Evolutionary conservation across 1,139 yeast genomes (phyloP).

Genomic region (Debaryomycetaceae sp.): DNA sequence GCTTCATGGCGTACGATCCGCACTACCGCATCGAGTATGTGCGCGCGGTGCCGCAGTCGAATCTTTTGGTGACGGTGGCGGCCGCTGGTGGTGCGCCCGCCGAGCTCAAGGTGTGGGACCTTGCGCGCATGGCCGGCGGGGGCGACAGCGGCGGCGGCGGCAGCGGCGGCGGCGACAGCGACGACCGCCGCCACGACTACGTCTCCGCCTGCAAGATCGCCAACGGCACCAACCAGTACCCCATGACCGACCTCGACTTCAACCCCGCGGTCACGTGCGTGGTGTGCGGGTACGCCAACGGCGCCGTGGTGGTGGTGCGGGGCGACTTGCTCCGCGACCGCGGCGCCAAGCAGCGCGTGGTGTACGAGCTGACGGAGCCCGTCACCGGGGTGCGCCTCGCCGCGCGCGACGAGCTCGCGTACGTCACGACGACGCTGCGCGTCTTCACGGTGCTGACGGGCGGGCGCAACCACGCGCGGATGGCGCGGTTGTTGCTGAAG

Average conservation of each 20-base stretch:
- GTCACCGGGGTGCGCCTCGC: slow-evolving; percentile 69
- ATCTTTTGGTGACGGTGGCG: slow-evolving; percentile 63
- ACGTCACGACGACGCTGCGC: slow-evolving; percentile 65
- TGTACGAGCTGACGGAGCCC: slow-evolving; percentile 72
- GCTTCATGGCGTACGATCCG: slow-evolving; percentile 61
- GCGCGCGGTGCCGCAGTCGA: slow-evolving; percentile 41
- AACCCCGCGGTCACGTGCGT: slow-evolving; percentile 58
- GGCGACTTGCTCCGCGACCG: slow-evolving; percentile 88
- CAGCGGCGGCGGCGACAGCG: slow-evolving; percentile 30
- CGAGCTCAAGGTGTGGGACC: slow-evolving; percentile 68
- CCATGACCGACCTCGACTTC: slow-evolving; percentile 62
- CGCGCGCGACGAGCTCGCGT: slow-evolving; percentile 43
- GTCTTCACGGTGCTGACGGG: slow-evolving; percentile 72
- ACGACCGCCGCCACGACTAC: slow-evolving; percentile 30
- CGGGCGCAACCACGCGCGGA: slow-evolving; percentile 71
- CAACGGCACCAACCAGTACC: slow-evolving; percentile 64
- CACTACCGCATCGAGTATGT: slow-evolving; percentile 63
- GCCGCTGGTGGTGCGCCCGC: slow-evolving; percentile 70
- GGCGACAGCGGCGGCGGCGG: slow-evolving; percentile 24
- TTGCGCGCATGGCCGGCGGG: slow-evolving; percentile 39
- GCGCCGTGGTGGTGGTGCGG: slow-evolving; percentile 72
- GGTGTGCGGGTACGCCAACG: slow-evolving; percentile 85
- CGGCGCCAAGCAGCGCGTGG: slow-evolving; percentile 81
- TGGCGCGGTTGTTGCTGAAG: slow-evolving; percentile 59
- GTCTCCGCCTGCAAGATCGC: slow-evolving; percentile 29